These are phyloP conservation scores for Aegilops tauschii DNA, from an alignment of 176 grass and related monocot genomes.

Conservation along the genomic window DNA sequence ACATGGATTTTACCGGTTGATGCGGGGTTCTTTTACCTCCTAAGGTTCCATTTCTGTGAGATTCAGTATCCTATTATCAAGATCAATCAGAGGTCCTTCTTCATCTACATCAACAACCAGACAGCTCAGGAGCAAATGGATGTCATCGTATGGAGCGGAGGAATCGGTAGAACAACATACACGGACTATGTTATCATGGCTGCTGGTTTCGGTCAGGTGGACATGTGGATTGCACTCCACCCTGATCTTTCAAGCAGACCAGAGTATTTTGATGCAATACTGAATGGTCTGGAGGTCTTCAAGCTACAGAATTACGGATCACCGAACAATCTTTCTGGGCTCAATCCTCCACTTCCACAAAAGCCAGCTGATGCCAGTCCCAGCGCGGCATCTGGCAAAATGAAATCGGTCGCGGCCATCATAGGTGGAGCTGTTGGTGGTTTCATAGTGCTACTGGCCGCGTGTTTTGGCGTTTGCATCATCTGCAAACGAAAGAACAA, in stretches of 20 bases:
- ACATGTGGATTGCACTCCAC: slow-evolving; percentile 75
- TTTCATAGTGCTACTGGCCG: slow-evolving; percentile 7
- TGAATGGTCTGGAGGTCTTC: slow-evolving; percentile 83
- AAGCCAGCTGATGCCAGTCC: background rate
- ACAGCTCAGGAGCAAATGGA: slow-evolving; percentile 47
- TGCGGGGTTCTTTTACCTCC: slow-evolving; percentile 52
- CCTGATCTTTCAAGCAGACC: slow-evolving; percentile 35
- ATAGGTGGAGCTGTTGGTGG: slow-evolving; percentile 42
- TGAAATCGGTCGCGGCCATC: background rate
- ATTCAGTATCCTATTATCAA: slow-evolving; percentile 62
- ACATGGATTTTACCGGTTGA: slow-evolving; percentile 71
- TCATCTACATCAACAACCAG: slow-evolving; percentile 75
- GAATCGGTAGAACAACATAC: slow-evolving; percentile 45
- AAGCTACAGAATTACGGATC: slow-evolving; percentile 11
- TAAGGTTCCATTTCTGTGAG: slow-evolving; percentile 90
- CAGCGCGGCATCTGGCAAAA: background rate
- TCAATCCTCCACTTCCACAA: slow-evolving; percentile 30
- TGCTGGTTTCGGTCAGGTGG: slow-evolving; percentile 22
- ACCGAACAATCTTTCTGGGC: slow-evolving; percentile 47
- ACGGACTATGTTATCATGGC: slow-evolving; percentile 37
- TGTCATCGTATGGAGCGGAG: slow-evolving; percentile 43
- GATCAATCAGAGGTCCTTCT: slow-evolving; percentile 57
- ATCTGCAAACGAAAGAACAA: slow-evolving; percentile 41
- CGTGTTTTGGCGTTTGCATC: slow-evolving; percentile 10
- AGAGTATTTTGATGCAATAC: slow-evolving; percentile 70